These are phyloP conservation scores for Phytophthora nicotianae DNA, from an alignment of 352 stramenopile genomes.

Conservation along the genomic window DNA sequence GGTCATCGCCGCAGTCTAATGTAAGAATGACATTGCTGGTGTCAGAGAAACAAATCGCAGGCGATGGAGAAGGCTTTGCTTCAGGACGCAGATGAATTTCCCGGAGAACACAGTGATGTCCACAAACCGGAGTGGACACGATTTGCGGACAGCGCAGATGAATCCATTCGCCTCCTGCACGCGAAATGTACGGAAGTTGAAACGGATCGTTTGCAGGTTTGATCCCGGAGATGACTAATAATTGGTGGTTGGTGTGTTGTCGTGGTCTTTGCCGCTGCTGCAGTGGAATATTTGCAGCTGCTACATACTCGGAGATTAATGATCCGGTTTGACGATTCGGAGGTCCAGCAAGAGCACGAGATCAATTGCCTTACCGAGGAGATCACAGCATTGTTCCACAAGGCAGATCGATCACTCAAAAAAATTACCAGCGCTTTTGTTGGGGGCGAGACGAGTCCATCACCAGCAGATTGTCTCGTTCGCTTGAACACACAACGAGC, in stretches of 20 bases:
- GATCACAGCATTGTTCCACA: conserved; percentile 67
- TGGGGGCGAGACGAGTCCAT: conserved; percentile 47
- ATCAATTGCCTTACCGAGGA: conserved; percentile 74
- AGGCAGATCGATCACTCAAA: conserved; percentile 70
- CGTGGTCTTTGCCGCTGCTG: not conserved
- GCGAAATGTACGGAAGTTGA: conserved; percentile 60
- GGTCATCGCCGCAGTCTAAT: not conserved
- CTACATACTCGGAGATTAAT: conserved; percentile 79
- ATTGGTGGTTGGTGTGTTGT: not conserved
- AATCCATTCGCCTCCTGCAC: conserved; percentile 65
- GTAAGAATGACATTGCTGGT: conserved; percentile 3
- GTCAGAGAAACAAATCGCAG: conserved; percentile 50
- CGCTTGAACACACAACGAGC: conserved; percentile 73
- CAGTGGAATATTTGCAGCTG: conserved; percentile 84
- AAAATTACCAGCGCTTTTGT: conserved; percentile 68
- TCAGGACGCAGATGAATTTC: conserved; percentile 57
- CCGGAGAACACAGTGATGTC: conserved; percentile 35
- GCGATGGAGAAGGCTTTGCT: conserved; percentile 71
- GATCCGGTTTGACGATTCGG: conserved; percentile 80
- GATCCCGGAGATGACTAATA: not conserved
- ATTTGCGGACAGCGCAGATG: conserved; percentile 68
- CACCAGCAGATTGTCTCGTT: conserved; percentile 60
- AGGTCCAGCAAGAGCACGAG: conserved; percentile 71
- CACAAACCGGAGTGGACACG: conserved; percentile 66
- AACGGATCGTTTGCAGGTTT: not conserved